Base-by-base conservation (phyloP, 1,284 basidiomycete species). In the Heterobasidion irregulare region DNA sequence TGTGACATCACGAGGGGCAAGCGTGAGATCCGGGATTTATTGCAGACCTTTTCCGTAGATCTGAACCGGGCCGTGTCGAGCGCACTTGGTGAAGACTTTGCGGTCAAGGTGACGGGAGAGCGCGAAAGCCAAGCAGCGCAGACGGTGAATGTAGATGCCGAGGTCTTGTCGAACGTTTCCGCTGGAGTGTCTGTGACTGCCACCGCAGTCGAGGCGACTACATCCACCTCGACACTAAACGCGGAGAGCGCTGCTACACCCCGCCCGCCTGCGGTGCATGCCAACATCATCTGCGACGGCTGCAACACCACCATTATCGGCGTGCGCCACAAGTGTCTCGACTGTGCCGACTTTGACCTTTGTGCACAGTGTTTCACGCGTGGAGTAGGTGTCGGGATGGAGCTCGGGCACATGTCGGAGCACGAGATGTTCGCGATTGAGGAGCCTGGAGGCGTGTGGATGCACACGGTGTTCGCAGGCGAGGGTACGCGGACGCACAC, bases 331-430 rank as follows among this genome's bases (percentile, higher is more conserved):
- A 90, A 89, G 66, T 90, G 87, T 60, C 69, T 89, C 15, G 86
- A 89, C 62, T 90, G 87, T 65, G 43, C 54, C 80, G 87, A 90
- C 66, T 90, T 80, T 64, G 89, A 91, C 66, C 70, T 89, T 47
- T 91, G 89, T 65, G 75, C 78, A 56, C 18, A 51, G n/a, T n/a
- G 59, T 56, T 50, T 50, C 41, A 26, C 26, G 26, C 26, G 26
- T 26, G 26, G 26, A 26, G 26, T 5, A 26, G 26, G 26, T 26
- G 26, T 26, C 26, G 26, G 26, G 26, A 26, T 26, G 26, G 26
- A 26, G 26, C 26, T 26, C 26, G 26, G 26, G 47, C 48, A 50
- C 32, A 8, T 6, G 10, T 45, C 13, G 18, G 44, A 32, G 2
- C 86, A 91, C 63, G 75, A 85, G 62, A 90, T 91, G 68, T 76